Base-by-base conservation (phyloP, 352 stramenopile genomes). In the Phytophthora chlamydospora region DNA sequence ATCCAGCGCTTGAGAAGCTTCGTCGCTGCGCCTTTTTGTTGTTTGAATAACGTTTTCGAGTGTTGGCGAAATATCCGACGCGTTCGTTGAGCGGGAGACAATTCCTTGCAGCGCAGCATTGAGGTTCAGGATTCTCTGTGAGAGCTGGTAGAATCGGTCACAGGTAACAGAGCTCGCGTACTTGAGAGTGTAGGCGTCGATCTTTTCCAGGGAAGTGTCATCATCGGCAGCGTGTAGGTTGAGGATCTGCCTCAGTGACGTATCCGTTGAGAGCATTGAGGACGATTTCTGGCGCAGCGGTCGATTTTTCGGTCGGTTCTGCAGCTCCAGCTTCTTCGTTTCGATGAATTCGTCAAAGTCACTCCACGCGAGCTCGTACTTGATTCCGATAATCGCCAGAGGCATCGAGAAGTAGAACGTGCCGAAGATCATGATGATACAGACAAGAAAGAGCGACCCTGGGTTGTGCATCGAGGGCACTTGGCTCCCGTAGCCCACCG, bases 391-490 rank as follows among this genome's bases (percentile, higher is more conserved):
- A 60, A 85, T 83, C 3, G 68, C 76, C 8, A 88, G 49, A n/a
- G 76, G 78, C 78, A 88, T 85, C 6, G 78, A 66, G 16, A 88
- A 56, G 40, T 85, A 88, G 29, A 85, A 42, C 12, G 71, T 63
- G 0, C 76, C 78, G 39, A 88, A 85, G 33, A 88, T 66, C 76
- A 88, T 88, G n/a, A 80, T 71, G 19, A 77, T 47, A 33, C 61
- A 73, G 11, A 69, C 53, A 12, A 88, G 39, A 9, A 76, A 10
- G 11, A 85, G 21, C 0, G 76, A 73, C 2, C 57, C 63, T 7
- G 61, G 21, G 19, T 84, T 83, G 14, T 56, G 54, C n/a, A 84
- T 46, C 21, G 76, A 81, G 6, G 75, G 69, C 33, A 83, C 62
- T 67, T 85, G 75, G 9, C 66, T 80, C 13, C 78, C 78, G 35